Evolutionary conservation across 2,329 filamentous ascomycete genomes (phyloP).

Genomic region (Colletotrichum cereale): DNA sequence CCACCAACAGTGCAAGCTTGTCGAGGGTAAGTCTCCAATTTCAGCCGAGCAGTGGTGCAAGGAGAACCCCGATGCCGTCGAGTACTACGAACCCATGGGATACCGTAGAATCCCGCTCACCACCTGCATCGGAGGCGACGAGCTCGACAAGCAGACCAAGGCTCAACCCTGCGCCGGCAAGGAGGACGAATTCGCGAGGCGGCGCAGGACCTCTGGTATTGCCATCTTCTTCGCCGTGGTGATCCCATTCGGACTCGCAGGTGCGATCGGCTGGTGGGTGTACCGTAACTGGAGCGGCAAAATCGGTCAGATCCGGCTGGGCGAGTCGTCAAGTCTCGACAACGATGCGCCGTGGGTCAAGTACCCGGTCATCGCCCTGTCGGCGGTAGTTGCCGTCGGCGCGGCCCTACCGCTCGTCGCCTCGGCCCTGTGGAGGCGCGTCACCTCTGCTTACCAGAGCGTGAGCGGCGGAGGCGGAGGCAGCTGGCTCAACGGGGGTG

Average conservation of each 20-base stretch:
- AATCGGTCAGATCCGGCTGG: constrained; percentile 92
- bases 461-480: constrained; percentile 63
- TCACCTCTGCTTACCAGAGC: constrained; percentile 63
- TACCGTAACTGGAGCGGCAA: constrained; percentile 89
- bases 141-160: constrained; percentile 76
- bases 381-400: constrained; percentile 71
- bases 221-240: constrained; percentile 89
- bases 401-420: constrained; percentile 77
- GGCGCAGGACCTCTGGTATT: constrained; percentile 77
- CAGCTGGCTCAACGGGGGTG: constrained; percentile 67
- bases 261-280: constrained; percentile 83
- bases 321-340: constrained; percentile 74
- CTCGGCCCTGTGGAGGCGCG: constrained; percentile 78
- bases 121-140: constrained; percentile 82
- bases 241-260: constrained; percentile 79
- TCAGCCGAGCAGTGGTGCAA: constrained; percentile 64
- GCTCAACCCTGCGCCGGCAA: constrained; percentile 79
- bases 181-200: constrained; percentile 82
- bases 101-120: constrained; percentile 92
- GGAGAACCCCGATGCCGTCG: constrained; percentile 74
- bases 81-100: constrained; percentile 88
- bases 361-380: constrained; percentile 82
- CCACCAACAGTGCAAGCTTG: constrained; percentile 82
- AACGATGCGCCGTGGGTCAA: constrained; percentile 82
- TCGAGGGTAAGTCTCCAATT: constrained; percentile 76